Evolutionary conservation across 2,329 filamentous ascomycete genomes (phyloP).

Genomic region (Aurifilum marmelostoma): DNA sequence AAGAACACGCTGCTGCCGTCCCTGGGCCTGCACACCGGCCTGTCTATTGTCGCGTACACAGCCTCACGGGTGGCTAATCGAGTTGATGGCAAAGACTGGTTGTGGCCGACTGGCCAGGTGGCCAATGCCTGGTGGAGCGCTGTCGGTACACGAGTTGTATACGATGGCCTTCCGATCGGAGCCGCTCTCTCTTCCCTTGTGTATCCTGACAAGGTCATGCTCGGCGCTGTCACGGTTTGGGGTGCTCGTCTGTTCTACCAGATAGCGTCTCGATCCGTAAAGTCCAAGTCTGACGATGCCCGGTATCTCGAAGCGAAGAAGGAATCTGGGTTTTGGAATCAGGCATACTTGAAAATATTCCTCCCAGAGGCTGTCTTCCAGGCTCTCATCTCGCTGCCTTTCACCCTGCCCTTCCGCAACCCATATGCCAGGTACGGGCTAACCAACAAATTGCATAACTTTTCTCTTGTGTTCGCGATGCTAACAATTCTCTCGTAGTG

Average conservation of each 20-base stretch:
- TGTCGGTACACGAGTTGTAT: constrained; percentile 53
- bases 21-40: constrained; percentile 54
- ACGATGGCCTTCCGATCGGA: constrained; percentile 48
- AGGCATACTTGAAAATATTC: constrained; percentile 56
- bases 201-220: constrained; percentile 58
- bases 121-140: constrained; percentile 64
- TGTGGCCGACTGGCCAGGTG: constrained; percentile 59
- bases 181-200: constrained; percentile 52
- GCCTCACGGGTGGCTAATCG: constrained; percentile 54
- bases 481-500: constrained; percentile 23
- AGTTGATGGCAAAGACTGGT: constrained; percentile 64
- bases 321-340: constrained; percentile 58
- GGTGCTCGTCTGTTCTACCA: constrained; percentile 59
- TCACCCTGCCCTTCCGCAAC: constrained; percentile 58
- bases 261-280: constrained; percentile 51
- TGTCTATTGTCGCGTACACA: constrained; percentile 56
- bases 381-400: constrained; percentile 59
- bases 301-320: constrained; percentile 57
- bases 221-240: constrained; percentile 61
- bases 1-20: constrained; percentile 58
- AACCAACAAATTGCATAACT: constrained; percentile 36
- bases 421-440: constrained; percentile 39
- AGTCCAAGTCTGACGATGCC: constrained; percentile 58
- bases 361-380: constrained; percentile 61
- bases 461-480: neutral